phyloP scores from a whole-genome alignment of 1,284 basidiomycete genomes.

The Farysia itapuensis region DNA sequence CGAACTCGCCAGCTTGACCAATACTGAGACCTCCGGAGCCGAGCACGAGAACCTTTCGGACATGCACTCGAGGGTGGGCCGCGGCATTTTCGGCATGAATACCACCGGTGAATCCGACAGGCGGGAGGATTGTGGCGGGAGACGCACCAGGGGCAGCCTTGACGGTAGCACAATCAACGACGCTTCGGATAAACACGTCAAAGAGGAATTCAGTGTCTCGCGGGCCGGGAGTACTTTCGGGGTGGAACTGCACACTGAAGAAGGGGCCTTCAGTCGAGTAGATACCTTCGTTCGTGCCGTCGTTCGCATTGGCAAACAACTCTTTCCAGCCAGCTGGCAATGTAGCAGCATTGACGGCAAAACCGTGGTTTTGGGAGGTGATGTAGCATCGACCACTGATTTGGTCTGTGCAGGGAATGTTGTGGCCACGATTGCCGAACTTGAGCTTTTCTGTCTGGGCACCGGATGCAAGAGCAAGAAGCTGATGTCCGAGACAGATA shows the following conservation, averaged over 20 bases:
- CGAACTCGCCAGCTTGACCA: constrained; percentile 98
- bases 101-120: constrained; percentile 85
- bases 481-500: constrained; percentile 97
- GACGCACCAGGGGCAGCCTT: constrained; percentile 50
- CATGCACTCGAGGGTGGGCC: constrained; percentile 72
- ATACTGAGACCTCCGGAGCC: constrained; percentile 98
- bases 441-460: constrained; percentile 97
- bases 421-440: constrained; percentile 98
- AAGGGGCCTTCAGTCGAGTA: constrained; percentile 78
- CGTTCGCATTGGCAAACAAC: constrained; percentile 95
- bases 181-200: constrained; percentile 90
- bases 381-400: constrained; percentile 96
- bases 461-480: constrained; percentile 91
- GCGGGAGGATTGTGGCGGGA: constrained; percentile 56
- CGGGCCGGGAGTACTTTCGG: constrained; percentile 96
- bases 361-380: constrained; percentile 99
- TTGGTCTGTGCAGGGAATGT: constrained; percentile 94
- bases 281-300: constrained; percentile 95
- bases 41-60: constrained; percentile 92
- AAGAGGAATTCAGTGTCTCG: constrained; percentile 98
- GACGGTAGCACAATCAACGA: constrained; percentile 76
- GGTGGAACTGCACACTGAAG: constrained; percentile 99
- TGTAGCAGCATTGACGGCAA: constrained; percentile 81
- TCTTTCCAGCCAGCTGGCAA: constrained; percentile 87
- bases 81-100: constrained; percentile 79